A percentile compares a stretch with the other conserved stretches of the same genome.
These are phyloP conservation scores for Dipodascus albidus DNA, from an alignment of 805 yeast genomes.

Conservation along the genomic window DNA sequence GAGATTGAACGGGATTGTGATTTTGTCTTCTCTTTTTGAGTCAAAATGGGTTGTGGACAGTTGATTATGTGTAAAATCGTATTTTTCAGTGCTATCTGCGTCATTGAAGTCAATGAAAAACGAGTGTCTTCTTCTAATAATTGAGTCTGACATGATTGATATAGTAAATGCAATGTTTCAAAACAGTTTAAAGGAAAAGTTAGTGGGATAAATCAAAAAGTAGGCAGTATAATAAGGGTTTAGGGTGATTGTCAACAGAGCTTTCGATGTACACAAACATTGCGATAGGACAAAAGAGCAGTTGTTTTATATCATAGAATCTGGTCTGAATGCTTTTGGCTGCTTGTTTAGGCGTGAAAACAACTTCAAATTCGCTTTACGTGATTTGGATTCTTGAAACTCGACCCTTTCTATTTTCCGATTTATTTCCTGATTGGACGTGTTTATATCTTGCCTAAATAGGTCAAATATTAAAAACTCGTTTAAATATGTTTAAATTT, in stretches of 20 bases:
- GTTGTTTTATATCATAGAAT: too few relatives aligned
- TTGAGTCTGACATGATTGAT: background rate
- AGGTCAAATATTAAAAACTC: background rate
- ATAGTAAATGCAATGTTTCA: background rate
- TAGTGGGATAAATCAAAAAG: background rate
- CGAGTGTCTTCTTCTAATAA: slow-evolving; percentile 12
- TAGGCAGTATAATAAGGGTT: background rate
- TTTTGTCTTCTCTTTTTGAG: slow-evolving; percentile 12
- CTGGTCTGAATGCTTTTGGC: too few relatives aligned
- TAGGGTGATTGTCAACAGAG: background rate
- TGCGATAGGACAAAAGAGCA: too few relatives aligned
- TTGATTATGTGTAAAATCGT: slow-evolving; percentile 4
- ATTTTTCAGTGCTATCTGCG: slow-evolving; percentile 3
- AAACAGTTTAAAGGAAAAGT: too few relatives aligned
- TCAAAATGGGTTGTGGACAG: slow-evolving; percentile 1
- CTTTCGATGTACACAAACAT: too few relatives aligned
- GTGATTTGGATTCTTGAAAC: background rate
- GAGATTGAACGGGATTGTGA: slow-evolving; percentile 10
- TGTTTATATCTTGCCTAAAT: background rate
- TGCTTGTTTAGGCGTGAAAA: background rate
- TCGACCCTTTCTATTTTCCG: background rate
- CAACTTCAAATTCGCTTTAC: background rate
- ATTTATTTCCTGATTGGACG: background rate
- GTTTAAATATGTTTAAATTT: too few relatives aligned
- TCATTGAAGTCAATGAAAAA: slow-evolving; percentile 10